Conservation (phyloP, 495 filamentous ascomycete species). For the Neurospora sp. region DNA sequence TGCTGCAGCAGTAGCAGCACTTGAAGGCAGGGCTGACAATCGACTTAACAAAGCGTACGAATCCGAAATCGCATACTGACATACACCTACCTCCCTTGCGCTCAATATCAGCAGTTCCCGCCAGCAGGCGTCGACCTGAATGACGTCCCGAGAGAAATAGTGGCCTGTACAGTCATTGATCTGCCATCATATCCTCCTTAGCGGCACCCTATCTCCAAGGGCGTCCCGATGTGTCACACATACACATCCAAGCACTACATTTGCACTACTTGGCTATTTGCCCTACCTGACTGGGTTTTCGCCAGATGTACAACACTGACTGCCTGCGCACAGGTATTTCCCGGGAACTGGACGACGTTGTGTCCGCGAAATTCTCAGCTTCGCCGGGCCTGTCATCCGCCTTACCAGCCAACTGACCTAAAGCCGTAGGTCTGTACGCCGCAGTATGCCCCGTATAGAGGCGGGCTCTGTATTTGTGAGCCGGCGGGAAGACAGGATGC, state of each 20-base stretch:
- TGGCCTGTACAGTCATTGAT: neutral
- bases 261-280: neutral
- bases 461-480: neutral
- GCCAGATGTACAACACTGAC: neutral
- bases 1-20: neutral
- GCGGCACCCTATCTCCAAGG: neutral
- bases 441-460: neutral
- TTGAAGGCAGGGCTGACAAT: neutral
- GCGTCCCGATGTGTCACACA: neutral
- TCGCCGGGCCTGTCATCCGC: neutral
- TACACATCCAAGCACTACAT: neutral
- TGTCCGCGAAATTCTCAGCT: neutral
- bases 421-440: neutral
- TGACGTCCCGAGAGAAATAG: neutral
- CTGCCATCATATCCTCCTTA: neutral
- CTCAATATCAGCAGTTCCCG: neutral
- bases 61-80: neutral
- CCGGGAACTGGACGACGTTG: neutral
- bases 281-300: neutral
- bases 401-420: neutral
- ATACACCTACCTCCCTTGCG: neutral
- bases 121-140: neutral
- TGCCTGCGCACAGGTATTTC: neutral
- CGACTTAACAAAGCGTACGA: neutral
- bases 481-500: neutral